phyloP scores from a whole-genome alignment of 768 basidiomycete genomes.

The Favolaschia claudopus region DNA sequence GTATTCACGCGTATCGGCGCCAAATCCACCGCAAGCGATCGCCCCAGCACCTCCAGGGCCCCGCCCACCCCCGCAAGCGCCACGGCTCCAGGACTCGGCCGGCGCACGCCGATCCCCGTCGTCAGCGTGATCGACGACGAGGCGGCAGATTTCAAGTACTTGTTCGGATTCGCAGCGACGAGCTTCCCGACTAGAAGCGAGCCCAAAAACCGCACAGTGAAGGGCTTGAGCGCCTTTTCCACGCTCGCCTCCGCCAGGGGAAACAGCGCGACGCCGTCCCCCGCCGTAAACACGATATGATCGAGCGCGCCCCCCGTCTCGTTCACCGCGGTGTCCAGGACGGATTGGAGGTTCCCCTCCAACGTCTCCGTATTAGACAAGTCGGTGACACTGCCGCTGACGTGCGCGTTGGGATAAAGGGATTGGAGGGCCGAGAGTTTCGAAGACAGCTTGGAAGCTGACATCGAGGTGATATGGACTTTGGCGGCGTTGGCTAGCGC shows the following conservation, averaged over 20 bases:
- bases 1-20: conserved; percentile 4
- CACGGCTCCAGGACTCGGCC: not conserved
- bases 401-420: not conserved
- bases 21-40: not conserved
- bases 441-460: not conserved
- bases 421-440: conserved; percentile 2
- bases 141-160: not conserved
- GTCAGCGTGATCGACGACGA: conserved; percentile 6
- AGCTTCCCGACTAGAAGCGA: conserved; percentile 3
- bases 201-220: conserved; percentile 7
- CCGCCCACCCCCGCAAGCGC: not conserved
- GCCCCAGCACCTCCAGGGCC: not conserved
- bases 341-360: not conserved
- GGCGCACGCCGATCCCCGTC: not conserved
- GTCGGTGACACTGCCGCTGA: conserved; percentile 4
- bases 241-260: not conserved
- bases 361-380: conserved; percentile 6
- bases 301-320: conserved; percentile 5
- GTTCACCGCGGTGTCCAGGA: not conserved
- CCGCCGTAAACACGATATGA: conserved; percentile 8
- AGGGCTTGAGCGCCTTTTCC: not conserved
- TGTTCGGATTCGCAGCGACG: conserved; percentile 3
- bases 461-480: conserved; percentile 6
- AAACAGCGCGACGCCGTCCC: not conserved
- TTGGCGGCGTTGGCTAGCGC: conserved; percentile 3